Evolutionary conservation across 2,329 filamentous ascomycete genomes (phyloP).

Genomic region (Neonectria sp.): DNA sequence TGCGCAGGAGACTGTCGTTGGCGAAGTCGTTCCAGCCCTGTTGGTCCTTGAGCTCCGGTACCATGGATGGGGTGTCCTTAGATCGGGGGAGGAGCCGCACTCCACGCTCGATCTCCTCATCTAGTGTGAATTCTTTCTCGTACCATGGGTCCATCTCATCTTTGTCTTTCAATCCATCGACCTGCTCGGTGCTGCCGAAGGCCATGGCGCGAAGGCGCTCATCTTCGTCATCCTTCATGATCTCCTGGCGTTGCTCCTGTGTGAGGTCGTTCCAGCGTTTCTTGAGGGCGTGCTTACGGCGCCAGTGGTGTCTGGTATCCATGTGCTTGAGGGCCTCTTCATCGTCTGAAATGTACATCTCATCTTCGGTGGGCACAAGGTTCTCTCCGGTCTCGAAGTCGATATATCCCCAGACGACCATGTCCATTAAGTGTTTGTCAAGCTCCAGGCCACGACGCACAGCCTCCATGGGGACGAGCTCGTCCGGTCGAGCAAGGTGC

Average conservation of each 20-base stretch:
- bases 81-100: conserved; percentile 47
- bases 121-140: conserved; percentile 40
- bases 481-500: conserved; percentile 70
- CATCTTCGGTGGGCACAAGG: conserved; percentile 64
- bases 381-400: conserved; percentile 67
- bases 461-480: conserved; percentile 71
- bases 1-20: conserved; percentile 43
- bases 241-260: conserved; percentile 53
- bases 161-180: conserved; percentile 38
- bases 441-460: conserved; percentile 67
- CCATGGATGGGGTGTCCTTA: conserved; percentile 20
- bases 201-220: conserved; percentile 54
- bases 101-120: conserved; percentile 54
- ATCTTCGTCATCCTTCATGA: conserved; percentile 56
- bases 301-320: conserved; percentile 59
- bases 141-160: conserved; percentile 25
- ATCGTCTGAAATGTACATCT: conserved; percentile 67
- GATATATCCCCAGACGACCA: conserved; percentile 75
- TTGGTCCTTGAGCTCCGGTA: conserved; percentile 38
- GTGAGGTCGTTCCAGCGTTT: conserved; percentile 59
- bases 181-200: conserved; percentile 47
- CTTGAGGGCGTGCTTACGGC: conserved; percentile 61
- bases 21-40: conserved; percentile 48
- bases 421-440: conserved; percentile 67
- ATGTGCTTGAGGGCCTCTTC: conserved; percentile 53